phyloP scores from a whole-genome alignment of 139 green algal genomes.

The Picochlorum sp. region DNA sequence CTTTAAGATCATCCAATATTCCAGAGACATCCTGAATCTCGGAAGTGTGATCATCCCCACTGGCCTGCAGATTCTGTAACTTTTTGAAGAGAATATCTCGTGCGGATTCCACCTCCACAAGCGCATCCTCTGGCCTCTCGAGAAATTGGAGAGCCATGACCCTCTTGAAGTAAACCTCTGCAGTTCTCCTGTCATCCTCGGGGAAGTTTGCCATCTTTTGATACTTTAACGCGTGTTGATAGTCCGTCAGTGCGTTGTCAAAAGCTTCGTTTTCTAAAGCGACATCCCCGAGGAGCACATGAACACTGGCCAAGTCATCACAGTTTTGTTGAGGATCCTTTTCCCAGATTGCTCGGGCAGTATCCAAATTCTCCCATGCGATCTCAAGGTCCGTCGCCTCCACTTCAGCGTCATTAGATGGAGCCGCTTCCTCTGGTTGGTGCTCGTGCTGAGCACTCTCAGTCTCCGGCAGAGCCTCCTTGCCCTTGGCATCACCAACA shows the following conservation, averaged over 20 bases:
- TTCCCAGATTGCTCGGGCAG: slow-evolving; percentile 37
- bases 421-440: slow-evolving; percentile 22
- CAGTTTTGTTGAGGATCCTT: slow-evolving; percentile 10
- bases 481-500: slow-evolving; percentile 5
- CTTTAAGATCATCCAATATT: slow-evolving; percentile 31
- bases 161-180: slow-evolving; percentile 45
- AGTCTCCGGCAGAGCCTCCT: slow-evolving; percentile 27
- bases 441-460: slow-evolving; percentile 9
- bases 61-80: not conserved
- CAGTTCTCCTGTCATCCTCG: slow-evolving; percentile 26
- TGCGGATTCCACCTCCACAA: slow-evolving; percentile 11
- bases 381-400: slow-evolving; percentile 55
- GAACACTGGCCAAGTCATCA: slow-evolving; percentile 41
- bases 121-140: slow-evolving; percentile 24
- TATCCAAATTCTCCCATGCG: slow-evolving; percentile 59
- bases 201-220: not conserved
- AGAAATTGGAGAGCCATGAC: slow-evolving; percentile 39
- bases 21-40: slow-evolving; percentile 28
- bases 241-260: slow-evolving; percentile 26
- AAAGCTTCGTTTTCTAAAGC: slow-evolving; percentile 43
- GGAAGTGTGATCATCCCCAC: not conserved
- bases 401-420: slow-evolving; percentile 22
- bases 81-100: not conserved
- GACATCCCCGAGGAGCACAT: slow-evolving; percentile 40
- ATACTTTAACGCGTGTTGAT: slow-evolving; percentile 19